A percentile compares a stretch with the other conserved stretches of the same genome.
These are phyloP conservation scores for Zygoascus meyerae DNA, from an alignment of 1,139 yeast species.

Conservation along the genomic window DNA sequence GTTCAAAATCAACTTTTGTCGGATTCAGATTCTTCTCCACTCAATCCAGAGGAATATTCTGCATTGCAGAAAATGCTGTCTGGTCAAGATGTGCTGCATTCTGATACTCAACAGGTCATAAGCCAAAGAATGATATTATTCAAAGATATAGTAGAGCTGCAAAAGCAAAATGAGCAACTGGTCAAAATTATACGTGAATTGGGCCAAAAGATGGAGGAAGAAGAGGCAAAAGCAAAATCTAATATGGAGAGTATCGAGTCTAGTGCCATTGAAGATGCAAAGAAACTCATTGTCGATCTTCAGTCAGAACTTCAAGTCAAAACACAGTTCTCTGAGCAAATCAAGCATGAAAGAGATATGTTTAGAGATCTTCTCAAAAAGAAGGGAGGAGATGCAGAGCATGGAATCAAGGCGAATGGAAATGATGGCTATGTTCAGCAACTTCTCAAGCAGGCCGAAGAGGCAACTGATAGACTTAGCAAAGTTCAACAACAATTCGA, in stretches of 20 bases:
- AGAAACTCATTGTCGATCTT: conserved; percentile 63
- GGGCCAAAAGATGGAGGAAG: conserved; percentile 60
- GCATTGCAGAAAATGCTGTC: conserved; percentile 44
- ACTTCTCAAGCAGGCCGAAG: conserved; percentile 33
- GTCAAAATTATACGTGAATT: conserved; percentile 61
- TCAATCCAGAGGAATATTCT: conserved; percentile 51
- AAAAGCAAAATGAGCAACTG: conserved; percentile 67
- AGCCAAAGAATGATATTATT: conserved; percentile 70
- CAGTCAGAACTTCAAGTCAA: conserved; percentile 55
- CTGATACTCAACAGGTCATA: conserved; percentile 40
- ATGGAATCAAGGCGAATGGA: conserved; percentile 12
- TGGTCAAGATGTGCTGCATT: conserved; percentile 25
- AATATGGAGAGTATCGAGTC: conserved; percentile 47
- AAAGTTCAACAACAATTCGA: conserved; percentile 35
- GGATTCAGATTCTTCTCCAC: conserved; percentile 44
- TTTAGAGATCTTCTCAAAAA: conserved; percentile 42
- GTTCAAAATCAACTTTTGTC: conserved; percentile 56
- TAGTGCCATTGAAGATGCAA: conserved; percentile 66
- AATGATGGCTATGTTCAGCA: conserved; percentile 33
- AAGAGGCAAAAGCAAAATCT: conserved; percentile 41
- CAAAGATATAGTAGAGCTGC: conserved; percentile 59
- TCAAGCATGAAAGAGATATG: conserved; percentile 60
- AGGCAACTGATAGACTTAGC: conserved; percentile 30
- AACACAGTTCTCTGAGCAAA: conserved; percentile 47
- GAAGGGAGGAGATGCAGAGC: neutral